Conservation (phyloP, 345 rosid species). For the Cardiospermum halicacabum region DNA sequence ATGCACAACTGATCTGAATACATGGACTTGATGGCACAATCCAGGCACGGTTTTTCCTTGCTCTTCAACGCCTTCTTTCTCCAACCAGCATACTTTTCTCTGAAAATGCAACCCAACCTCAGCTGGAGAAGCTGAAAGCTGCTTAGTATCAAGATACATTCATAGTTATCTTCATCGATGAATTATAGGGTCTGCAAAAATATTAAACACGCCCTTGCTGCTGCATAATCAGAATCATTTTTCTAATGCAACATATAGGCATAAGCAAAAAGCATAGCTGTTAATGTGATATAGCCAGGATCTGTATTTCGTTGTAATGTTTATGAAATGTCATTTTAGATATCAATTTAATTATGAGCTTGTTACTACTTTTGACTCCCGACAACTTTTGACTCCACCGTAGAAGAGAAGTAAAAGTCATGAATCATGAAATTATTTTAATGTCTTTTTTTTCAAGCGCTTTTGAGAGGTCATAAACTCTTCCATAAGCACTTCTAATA, state of each 20-base stretch:
- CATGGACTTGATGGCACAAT: neutral
- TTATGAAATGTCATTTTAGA: too few species aligned
- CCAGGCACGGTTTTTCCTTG: conserved; percentile 59
- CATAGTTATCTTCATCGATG: neutral
- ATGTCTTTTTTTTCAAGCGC: too few species aligned
- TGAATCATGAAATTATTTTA: too few species aligned
- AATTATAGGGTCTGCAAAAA: neutral
- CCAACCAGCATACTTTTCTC: conserved; percentile 48
- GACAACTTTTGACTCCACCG: too few species aligned
- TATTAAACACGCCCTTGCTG: conserved; percentile 1
- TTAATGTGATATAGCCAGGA: too few species aligned
- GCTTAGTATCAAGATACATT: conserved; percentile 21
- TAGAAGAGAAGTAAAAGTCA: too few species aligned
- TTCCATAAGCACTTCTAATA: too few species aligned
- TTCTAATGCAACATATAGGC: neutral
- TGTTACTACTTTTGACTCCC: too few species aligned
- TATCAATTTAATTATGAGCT: too few species aligned
- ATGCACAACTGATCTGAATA: neutral
- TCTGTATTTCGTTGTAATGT: too few species aligned
- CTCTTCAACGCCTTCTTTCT: conserved; percentile 57
- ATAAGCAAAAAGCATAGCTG: neutral
- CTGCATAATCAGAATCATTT: neutral
- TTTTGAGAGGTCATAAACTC: too few species aligned
- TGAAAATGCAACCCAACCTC: conserved; percentile 30
- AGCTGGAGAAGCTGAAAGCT: conserved; percentile 40